Evolutionary conservation across 2,329 filamentous ascomycete species (phyloP), one percentile per base, ranked within the genome.

Genomic region (Fusarium sp.): DNA sequence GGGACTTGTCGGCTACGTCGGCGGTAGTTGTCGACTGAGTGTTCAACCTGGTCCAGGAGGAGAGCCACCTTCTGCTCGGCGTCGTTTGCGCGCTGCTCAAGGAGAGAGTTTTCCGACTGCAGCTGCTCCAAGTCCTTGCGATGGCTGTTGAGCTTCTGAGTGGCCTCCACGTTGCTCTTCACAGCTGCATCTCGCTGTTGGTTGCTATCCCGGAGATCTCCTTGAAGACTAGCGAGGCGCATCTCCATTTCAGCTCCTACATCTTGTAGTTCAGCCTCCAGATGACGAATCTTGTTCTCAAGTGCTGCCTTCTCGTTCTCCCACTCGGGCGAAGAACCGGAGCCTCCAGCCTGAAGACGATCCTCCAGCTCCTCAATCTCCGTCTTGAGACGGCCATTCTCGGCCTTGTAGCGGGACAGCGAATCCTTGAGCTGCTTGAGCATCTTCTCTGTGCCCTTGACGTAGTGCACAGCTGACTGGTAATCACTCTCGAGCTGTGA

Each of bases 401-500:
- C 91, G 11, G 89, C 82, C 85, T 98, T 98, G 81, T 96, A 96
- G 62, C 93, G 92, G 59, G 91, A 86, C n/a, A 99, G 85, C 81
- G 99, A 96, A 75, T 97, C 93, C 83, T 98, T 98, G 86, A 99
- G 95, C 79, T 96, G 95, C 80, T 96, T 94, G 53, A 99, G 87
- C 93, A 99, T 97, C 86, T 97, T 98, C 81, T 99, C 96, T 1
- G 96, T 98, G 63, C 96, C 96, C 80, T 97, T 96, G 72, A 99
- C 93, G 76, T 99, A 99, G 80, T 97, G 96, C 54, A 98, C 94
- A 14, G 96, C 95, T 42, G 96, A 97, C 79, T 97, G 93, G 78
- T 99, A 97, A 79, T 99, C 96, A 77, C 94, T 97, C 81, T 98
- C 94, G 31, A 99, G 88, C 77, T 97, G 94, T 64, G 93, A 88